These are phyloP conservation scores for Trametes polyzona DNA, from an alignment of 1,284 basidiomycete genomes.

Conservation along the genomic window DNA sequence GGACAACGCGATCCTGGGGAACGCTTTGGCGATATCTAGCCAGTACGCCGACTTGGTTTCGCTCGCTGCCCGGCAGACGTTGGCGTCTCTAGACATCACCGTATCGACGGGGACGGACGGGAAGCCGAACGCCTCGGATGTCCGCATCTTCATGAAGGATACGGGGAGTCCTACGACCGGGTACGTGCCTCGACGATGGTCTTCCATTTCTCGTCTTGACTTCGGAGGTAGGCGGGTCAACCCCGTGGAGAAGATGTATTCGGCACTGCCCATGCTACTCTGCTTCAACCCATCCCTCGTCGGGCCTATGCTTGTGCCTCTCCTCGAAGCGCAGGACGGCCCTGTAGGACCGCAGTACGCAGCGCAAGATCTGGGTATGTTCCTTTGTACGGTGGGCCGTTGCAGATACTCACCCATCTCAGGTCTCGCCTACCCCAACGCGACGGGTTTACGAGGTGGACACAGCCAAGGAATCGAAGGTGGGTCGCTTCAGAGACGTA, in stretches of 20 bases:
- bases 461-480: background rate
- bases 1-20: constrained; percentile 30
- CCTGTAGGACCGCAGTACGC: constrained; percentile 38
- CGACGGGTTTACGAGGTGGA: background rate
- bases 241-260: constrained; percentile 52
- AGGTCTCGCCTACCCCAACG: constrained; percentile 5
- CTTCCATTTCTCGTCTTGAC: background rate
- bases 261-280: constrained; percentile 48
- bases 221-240: constrained; percentile 36
- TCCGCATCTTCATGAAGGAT: constrained; percentile 51
- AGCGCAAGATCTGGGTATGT: constrained; percentile 44
- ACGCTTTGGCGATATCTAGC: constrained; percentile 27
- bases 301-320: constrained; percentile 45
- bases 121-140: constrained; percentile 40
- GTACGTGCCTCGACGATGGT: background rate
- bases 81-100: constrained; percentile 45
- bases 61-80: constrained; percentile 45
- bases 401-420: no score
- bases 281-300: constrained; percentile 48
- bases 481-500: background rate
- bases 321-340: constrained; percentile 45
- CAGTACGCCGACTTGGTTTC: constrained; percentile 46
- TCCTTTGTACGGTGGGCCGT: background rate
- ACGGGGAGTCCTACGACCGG: constrained; percentile 10
- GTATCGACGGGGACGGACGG: constrained; percentile 37